Percentiles rank a stretch among this genome's conserved stretches.
Conservation (phyloP, 1,284 basidiomycete species). For the Ceratobasidium sp. region DNA sequence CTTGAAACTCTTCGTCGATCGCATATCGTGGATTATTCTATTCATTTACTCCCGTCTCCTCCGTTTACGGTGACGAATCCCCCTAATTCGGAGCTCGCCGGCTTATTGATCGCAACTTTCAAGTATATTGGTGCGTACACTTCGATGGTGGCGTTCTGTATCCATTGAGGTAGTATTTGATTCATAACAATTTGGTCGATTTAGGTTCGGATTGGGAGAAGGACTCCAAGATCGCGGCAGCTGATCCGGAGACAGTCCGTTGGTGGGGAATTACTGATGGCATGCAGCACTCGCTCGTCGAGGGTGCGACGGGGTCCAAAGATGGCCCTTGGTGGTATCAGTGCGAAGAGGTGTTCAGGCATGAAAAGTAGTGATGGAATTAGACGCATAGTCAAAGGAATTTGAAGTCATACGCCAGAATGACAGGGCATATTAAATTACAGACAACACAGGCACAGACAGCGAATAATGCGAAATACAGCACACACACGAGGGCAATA, state of each 20-base stretch:
- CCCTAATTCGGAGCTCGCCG: constrained; percentile 40
- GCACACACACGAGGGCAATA: no score
- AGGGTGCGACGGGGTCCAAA: constrained; percentile 71
- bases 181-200: no score
- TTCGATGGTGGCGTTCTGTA: not conserved
- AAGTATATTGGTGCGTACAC: constrained; percentile 56
- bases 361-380: constrained; percentile 15
- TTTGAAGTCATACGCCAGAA: not conserved
- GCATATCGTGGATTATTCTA: constrained; percentile 77
- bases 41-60: constrained; percentile 67
- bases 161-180: no score
- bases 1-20: constrained; percentile 68
- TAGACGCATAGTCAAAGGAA: not conserved
- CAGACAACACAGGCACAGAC: not conserved
- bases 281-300: constrained; percentile 77
- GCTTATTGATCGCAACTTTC: constrained; percentile 70
- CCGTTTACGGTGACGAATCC: constrained; percentile 46
- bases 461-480: not conserved
- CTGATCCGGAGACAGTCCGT: constrained; percentile 67
- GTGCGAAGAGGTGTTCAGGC: constrained; percentile 71
- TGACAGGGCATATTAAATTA: not conserved
- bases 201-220: constrained; percentile 51
- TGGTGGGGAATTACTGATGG: constrained; percentile 80
- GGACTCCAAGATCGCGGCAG: constrained; percentile 64
- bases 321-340: constrained; percentile 75